Evolutionary conservation across 257 asterid genomes (phyloP).

Genomic region (Nicotiana undulata): DNA sequence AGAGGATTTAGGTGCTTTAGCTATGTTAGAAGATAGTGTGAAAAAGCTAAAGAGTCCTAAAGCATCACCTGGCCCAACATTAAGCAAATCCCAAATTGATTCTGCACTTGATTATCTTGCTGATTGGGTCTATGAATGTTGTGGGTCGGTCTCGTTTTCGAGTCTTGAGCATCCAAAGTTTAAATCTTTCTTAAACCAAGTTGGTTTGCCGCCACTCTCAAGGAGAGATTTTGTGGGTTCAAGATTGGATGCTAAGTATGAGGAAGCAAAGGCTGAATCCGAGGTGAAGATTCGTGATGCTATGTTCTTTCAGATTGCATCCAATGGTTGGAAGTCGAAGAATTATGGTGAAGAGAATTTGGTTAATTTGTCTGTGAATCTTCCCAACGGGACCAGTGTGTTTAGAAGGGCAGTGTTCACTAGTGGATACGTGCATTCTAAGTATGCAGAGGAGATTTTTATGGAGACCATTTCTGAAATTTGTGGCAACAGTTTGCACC

Average conservation of each 20-base stretch:
- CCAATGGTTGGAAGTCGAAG: constrained; percentile 78
- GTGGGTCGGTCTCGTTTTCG: constrained; percentile 78
- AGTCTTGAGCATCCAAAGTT: constrained; percentile 90
- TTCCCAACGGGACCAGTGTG: constrained; percentile 89
- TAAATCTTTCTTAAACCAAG: constrained; percentile 68
- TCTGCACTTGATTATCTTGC: constrained; percentile 63
- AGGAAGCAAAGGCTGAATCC: constrained; percentile 55
- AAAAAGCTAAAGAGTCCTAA: constrained; percentile 85
- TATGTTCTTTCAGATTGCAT: constrained; percentile 87
- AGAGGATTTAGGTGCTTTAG: constrained; percentile 85
- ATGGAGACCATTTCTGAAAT: constrained; percentile 81
- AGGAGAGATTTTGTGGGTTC: constrained; percentile 52
- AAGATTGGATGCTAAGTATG: constrained; percentile 61
- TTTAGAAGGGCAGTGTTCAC: constrained; percentile 68
- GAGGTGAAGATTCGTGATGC: constrained; percentile 91
- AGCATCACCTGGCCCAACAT: constrained; percentile 45
- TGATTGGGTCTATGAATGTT: constrained; percentile 88
- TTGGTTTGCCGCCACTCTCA: constrained; percentile 67
- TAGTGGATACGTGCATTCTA: constrained; percentile 53
- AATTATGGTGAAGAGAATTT: constrained; percentile 41
- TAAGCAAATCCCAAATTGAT: constrained; percentile 65
- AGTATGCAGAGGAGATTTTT: constrained; percentile 77
- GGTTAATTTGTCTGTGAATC: constrained; percentile 73
- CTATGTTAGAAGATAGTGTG: constrained; percentile 84
- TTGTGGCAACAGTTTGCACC: constrained; percentile 61